phyloP scores from a whole-genome alignment of 2,329 filamentous ascomycete species.

The Raffaelea arxii region DNA sequence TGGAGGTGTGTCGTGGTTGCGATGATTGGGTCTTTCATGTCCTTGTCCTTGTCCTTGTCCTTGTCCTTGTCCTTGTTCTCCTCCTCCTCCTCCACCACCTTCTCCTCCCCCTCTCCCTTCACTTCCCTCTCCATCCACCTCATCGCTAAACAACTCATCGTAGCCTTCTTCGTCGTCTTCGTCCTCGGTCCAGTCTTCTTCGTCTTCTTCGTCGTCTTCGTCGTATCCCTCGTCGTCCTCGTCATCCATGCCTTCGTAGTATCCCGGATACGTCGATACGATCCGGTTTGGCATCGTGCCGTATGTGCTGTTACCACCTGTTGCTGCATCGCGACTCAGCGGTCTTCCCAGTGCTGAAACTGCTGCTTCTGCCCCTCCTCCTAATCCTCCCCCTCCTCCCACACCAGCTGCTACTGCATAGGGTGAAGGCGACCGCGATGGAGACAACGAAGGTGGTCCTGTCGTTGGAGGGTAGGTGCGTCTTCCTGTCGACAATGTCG shows the following conservation, averaged over 20 bases:
- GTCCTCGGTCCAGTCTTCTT: constrained; percentile 21
- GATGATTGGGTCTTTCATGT: neutral
- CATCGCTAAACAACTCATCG: neutral
- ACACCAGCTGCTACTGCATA: neutral
- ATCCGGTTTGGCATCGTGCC: constrained; percentile 3
- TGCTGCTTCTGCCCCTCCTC: neutral
- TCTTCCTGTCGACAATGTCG: neutral
- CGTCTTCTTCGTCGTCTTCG: constrained; percentile 14
- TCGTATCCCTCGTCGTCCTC: constrained; percentile 7
- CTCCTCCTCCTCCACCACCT: constrained; percentile 2
- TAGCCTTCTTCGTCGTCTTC: constrained; percentile 15
- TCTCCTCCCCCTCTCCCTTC: too few relatives aligned
- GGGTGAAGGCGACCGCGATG: constrained; percentile 6
- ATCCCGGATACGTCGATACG: constrained; percentile 1
- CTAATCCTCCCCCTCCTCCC: neutral
- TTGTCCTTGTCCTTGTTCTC: neutral
- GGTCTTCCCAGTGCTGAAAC: neutral
- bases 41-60: neutral
- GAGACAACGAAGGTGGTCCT: neutral
- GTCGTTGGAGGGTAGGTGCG: neutral
- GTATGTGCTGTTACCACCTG: constrained; percentile 3
- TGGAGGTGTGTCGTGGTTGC: neutral
- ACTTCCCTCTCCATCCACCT: neutral
- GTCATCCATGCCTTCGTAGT: constrained; percentile 3
- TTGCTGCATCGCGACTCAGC: neutral